Evolutionary conservation across 352 stramenopile species (phyloP), one percentile per base, ranked within the genome.

Genomic region (Phytopythium litorale): DNA sequence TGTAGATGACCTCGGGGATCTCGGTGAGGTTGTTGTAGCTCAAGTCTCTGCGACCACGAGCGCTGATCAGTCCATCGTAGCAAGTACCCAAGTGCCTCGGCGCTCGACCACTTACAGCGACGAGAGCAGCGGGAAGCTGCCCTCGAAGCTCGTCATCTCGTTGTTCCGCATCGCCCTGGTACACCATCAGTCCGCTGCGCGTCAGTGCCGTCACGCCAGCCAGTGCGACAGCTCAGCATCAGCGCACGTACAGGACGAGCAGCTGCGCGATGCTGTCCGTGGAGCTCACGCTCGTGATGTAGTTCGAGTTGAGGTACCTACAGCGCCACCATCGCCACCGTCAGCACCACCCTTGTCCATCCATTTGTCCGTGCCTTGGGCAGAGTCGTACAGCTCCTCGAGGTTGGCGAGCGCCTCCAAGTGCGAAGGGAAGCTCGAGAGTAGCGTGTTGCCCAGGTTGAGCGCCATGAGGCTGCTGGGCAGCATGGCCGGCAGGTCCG

Each of bases 381-480:
- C 33, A 19, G n/a, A 2, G 18, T 50, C 64, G 23, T 68, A 75
- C 64, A 75, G 42, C 57, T 42, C 55, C 19, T 62, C 43, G n/a
- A 75, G 56, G 28, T 55, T 64, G 8, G 51, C 38, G 43, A 71
- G 23, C n/a, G 40, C 56, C 23, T 60, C 23, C 37, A 72, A 40
- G 19, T 69, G 21, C 13, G 48, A 46, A 18, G 64, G 53, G 48
- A 75, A 65, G 11, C 62, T 54, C 45, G 65, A 28, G 4, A 77
- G 43, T 18, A 77, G 45, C 28, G 69, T 67, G 23, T 77, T 77
- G 23, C 57, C 66, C 2, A 72, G 67, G 19, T 71, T 74, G 40
- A 74, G 50, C 32, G 67, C 54, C 12, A 55, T 56, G 21, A 64
- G 46, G 3, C 67, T 58, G 28, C 60, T 64, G 4, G 66, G 70